Conservation (phyloP, 352 stramenopile genomes). For the Pythium vanterpoolii region DNA sequence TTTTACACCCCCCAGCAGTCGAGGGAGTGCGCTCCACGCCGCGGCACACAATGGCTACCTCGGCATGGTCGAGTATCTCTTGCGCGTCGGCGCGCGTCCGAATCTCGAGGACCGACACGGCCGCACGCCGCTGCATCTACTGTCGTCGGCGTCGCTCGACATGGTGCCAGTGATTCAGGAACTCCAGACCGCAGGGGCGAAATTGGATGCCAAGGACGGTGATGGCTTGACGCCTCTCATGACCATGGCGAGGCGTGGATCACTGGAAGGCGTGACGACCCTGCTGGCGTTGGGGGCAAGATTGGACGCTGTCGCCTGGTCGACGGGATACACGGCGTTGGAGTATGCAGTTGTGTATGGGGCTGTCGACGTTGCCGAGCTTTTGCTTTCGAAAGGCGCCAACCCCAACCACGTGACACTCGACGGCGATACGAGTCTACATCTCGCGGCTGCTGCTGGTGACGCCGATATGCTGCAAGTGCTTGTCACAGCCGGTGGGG, state of each 20-base stretch:
- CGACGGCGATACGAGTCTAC: slow-evolving; percentile 69
- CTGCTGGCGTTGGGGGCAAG: slow-evolving; percentile 71
- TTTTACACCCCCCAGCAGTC: slow-evolving; percentile 52
- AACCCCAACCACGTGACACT: slow-evolving; percentile 60
- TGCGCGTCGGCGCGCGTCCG: slow-evolving; percentile 42
- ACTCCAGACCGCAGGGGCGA: slow-evolving; percentile 49
- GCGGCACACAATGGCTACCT: slow-evolving; percentile 56
- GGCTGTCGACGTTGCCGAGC: slow-evolving; percentile 49
- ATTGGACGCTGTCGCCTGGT: slow-evolving; percentile 63
- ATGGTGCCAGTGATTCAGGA: slow-evolving; percentile 67
- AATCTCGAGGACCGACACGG: slow-evolving; percentile 62
- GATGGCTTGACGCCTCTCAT: slow-evolving; percentile 78
- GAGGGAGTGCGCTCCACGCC: slow-evolving; percentile 60
- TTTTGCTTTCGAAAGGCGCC: slow-evolving; percentile 64
- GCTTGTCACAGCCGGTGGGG: slow-evolving; percentile 51
- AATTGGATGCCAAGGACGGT: slow-evolving; percentile 58
- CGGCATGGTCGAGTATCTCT: slow-evolving; percentile 62
- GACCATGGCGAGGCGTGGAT: slow-evolving; percentile 58
- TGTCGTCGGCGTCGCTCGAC: slow-evolving; percentile 34
- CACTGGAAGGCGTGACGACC: slow-evolving; percentile 64
- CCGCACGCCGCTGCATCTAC: slow-evolving; percentile 62
- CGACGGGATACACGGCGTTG: slow-evolving; percentile 66
- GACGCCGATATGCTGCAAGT: slow-evolving; percentile 49
- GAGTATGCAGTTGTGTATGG: slow-evolving; percentile 49
- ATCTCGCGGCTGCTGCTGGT: slow-evolving; percentile 48